Evolutionary conservation across 768 basidiomycete genomes (phyloP).

Genomic region (Leccinum subtestaceum): DNA sequence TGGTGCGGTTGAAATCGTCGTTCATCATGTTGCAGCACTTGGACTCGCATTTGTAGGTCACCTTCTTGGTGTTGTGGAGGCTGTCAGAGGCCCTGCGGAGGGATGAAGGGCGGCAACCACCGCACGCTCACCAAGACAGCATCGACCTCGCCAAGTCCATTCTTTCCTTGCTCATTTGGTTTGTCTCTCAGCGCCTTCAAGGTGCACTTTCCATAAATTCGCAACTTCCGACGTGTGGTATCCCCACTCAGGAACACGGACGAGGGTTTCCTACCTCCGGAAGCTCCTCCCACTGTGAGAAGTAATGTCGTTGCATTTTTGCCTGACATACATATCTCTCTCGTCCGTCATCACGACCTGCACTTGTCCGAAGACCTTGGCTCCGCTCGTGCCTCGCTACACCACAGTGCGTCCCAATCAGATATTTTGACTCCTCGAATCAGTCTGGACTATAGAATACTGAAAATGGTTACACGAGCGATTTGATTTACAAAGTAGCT

Average conservation of each 20-base stretch:
- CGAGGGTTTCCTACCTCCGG: constrained; percentile 5
- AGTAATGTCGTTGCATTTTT: too few species aligned
- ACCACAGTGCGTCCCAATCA: too few species aligned
- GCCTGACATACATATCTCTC: too few species aligned
- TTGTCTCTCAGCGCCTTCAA: constrained; percentile 4
- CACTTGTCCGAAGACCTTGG: too few species aligned
- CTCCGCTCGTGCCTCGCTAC: too few species aligned
- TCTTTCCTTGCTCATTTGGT: constrained; percentile 18
- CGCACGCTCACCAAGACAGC: constrained; percentile 2
- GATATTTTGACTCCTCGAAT: too few species aligned
- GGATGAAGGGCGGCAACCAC: neutral
- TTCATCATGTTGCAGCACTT: neutral
- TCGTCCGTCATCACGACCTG: too few species aligned
- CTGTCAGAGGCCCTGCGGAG: constrained; percentile 11
- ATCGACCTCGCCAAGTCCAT: constrained; percentile 21
- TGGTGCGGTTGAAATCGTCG: constrained; percentile 7
- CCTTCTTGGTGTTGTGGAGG: constrained; percentile 15
- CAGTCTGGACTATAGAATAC: too few species aligned
- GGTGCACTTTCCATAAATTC: neutral
- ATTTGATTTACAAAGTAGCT: too few species aligned
- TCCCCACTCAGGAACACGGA: constrained; percentile 6
- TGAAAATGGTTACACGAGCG: too few species aligned
- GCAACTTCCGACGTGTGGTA: constrained; percentile 8
- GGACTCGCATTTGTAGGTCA: constrained; percentile 5
- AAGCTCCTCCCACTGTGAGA: neutral